These are phyloP conservation scores for Hymenotorrendiella dingleyae DNA, from an alignment of 2,329 filamentous ascomycete genomes.

Conservation along the genomic window DNA sequence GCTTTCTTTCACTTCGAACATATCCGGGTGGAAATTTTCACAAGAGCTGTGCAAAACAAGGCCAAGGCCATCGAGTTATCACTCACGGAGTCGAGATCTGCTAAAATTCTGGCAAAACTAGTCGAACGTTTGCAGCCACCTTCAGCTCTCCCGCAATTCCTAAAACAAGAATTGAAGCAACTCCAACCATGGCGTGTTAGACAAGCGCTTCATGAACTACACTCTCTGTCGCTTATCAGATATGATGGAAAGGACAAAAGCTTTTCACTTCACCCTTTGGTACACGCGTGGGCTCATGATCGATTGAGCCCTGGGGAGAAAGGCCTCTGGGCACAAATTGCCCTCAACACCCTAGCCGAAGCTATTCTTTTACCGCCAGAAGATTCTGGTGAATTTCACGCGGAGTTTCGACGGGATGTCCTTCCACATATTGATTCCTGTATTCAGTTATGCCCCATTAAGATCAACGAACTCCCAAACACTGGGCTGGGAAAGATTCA, in stretches of 20 bases:
- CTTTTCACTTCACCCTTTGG: slow-evolving; percentile 17
- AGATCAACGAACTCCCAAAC: too few species aligned
- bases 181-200: background rate
- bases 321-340: too few species aligned
- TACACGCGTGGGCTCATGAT: slow-evolving; percentile 13
- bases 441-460: too few species aligned
- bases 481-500: too few species aligned
- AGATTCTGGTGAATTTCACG: too few species aligned
- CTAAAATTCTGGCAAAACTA: background rate
- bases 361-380: too few species aligned
- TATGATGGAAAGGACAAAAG: slow-evolving; percentile 1
- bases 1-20: slow-evolving; percentile 6
- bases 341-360: too few species aligned
- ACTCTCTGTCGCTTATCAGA: slow-evolving; percentile 11
- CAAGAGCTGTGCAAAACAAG: slow-evolving; percentile 5
- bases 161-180: background rate
- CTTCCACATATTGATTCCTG: too few species aligned
- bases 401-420: too few species aligned
- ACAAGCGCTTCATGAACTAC: slow-evolving; percentile 3
- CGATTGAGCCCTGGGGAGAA: too few species aligned
- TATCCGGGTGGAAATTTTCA: slow-evolving; percentile 5
- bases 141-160: too few species aligned
- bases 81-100: background rate
- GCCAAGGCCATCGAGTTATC: background rate
- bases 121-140: too few species aligned